phyloP scores from a whole-genome alignment of 2,329 filamentous ascomycete genomes.

The Xylariaceae sp. region DNA sequence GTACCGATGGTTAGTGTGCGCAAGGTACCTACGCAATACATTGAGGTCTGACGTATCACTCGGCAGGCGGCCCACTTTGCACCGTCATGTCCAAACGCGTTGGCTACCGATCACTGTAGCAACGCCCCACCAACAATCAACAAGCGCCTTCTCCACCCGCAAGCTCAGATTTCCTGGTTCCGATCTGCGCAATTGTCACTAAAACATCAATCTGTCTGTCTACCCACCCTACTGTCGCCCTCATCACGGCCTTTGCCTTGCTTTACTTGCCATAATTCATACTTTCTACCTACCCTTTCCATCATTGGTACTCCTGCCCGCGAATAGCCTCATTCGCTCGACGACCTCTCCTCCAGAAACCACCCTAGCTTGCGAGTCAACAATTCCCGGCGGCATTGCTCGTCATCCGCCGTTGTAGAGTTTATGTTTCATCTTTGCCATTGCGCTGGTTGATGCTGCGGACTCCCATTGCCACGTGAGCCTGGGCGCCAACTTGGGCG shows the following conservation, averaged over 20 bases:
- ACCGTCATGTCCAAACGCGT: neutral
- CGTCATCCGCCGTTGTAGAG: neutral
- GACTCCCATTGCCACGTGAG: conserved; percentile 1
- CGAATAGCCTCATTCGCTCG: conserved; percentile 1
- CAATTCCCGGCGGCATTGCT: neutral
- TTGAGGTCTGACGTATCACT: neutral
- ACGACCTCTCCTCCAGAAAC: neutral
- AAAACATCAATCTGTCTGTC: too few relatives aligned
- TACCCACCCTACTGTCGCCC: neutral
- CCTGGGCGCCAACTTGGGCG: conserved; percentile 7
- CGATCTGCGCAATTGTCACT: too few relatives aligned
- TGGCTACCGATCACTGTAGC: conserved; percentile 10
- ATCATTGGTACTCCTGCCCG: conserved; percentile 1
- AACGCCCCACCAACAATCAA: conserved; percentile 16
- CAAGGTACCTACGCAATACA: neutral
- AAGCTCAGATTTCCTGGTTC: neutral
- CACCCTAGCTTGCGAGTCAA: neutral
- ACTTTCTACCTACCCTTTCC: neutral
- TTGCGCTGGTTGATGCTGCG: conserved; percentile 23
- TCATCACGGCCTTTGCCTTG: conserved; percentile 3
- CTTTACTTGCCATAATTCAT: neutral
- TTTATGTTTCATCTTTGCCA: neutral
- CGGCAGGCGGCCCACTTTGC: neutral
- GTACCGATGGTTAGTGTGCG: neutral
- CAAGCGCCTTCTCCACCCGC: conserved; percentile 8